Evolutionary conservation across 2,329 filamentous ascomycete genomes (phyloP).

Genomic region (Leptoxyphium fumago): DNA sequence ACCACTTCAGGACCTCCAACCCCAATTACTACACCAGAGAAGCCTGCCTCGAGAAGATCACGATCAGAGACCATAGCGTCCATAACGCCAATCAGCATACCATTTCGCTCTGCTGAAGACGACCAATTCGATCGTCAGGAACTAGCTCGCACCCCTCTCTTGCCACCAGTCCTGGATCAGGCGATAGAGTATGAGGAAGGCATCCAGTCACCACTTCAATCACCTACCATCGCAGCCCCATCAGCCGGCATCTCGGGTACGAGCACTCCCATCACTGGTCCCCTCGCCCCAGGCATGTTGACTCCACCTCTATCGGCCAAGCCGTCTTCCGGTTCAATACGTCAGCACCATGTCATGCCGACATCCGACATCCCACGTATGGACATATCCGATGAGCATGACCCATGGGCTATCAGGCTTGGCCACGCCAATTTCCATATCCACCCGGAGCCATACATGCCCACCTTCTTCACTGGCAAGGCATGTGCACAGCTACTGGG

Average conservation of each 20-base stretch:
- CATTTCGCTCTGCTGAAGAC: slow-evolving; percentile 22
- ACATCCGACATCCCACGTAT: slow-evolving; percentile 51
- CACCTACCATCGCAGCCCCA: slow-evolving; percentile 59
- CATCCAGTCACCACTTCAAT: slow-evolving; percentile 70
- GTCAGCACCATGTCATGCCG: slow-evolving; percentile 34
- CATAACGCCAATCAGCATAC: slow-evolving; percentile 10
- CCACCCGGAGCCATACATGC: slow-evolving; percentile 62
- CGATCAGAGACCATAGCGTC: slow-evolving; percentile 1
- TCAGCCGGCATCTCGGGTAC: slow-evolving; percentile 27
- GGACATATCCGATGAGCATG: slow-evolving; percentile 31
- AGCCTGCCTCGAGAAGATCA: slow-evolving; percentile 3
- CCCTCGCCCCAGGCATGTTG: slow-evolving; percentile 34
- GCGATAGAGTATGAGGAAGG: slow-evolving; percentile 38
- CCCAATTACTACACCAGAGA: slow-evolving; percentile 15
- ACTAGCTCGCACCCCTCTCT: slow-evolving; percentile 65
- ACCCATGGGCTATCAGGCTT: slow-evolving; percentile 67
- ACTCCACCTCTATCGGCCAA: slow-evolving; percentile 65
- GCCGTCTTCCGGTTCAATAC: slow-evolving; percentile 64
- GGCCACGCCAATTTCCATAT: slow-evolving; percentile 93
- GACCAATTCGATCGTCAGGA: slow-evolving; percentile 38
- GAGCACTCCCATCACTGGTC: slow-evolving; percentile 33
- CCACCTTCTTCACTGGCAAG: slow-evolving; percentile 24
- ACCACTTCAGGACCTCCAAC: slow-evolving; percentile 9
- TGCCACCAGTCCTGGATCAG: slow-evolving; percentile 63
- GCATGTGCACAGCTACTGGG: slow-evolving; percentile 51